phyloP scores from a whole-genome alignment of 352 stramenopile species.

The Pythium grandisporangium region DNA sequence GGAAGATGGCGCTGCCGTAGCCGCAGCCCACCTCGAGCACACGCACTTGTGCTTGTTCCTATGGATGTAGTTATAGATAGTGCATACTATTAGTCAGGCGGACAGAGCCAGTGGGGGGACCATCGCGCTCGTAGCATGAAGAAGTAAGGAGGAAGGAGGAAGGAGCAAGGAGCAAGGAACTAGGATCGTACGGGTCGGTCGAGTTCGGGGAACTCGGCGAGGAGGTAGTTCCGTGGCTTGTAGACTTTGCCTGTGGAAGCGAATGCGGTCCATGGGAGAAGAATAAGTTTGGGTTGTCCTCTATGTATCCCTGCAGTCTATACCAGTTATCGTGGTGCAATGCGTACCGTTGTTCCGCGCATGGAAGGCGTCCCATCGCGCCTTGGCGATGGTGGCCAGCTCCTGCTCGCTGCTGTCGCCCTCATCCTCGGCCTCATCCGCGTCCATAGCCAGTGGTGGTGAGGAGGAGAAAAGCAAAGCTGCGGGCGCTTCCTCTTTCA shows the following conservation, averaged over 20 bases:
- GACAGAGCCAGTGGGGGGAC: no score
- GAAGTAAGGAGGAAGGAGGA: neutral
- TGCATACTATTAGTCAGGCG: no score
- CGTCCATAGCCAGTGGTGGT: no score
- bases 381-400: conserved; percentile 43
- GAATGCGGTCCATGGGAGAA: no score
- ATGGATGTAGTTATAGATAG: no score
- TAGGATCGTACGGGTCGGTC: conserved; percentile 10
- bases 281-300: neutral
- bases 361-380: conserved; percentile 74
- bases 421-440: neutral
- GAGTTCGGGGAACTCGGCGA: conserved; percentile 78
- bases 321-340: no score
- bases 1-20: conserved; percentile 83
- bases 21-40: conserved; percentile 81
- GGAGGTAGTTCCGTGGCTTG: conserved; percentile 76
- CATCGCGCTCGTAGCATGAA: no score
- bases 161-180: neutral
- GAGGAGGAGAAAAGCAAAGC: no score
- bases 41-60: conserved; percentile 17
- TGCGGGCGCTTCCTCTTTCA: no score
- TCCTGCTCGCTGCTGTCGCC: conserved; percentile 8
- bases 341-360: conserved; percentile 54
- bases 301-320: neutral
- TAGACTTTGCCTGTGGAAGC: conserved; percentile 49